A percentile compares a stretch with the other conserved stretches of the same genome.
Conservation (phyloP, 257 asterid genomes). For the Nyctanthes arbortristis region DNA sequence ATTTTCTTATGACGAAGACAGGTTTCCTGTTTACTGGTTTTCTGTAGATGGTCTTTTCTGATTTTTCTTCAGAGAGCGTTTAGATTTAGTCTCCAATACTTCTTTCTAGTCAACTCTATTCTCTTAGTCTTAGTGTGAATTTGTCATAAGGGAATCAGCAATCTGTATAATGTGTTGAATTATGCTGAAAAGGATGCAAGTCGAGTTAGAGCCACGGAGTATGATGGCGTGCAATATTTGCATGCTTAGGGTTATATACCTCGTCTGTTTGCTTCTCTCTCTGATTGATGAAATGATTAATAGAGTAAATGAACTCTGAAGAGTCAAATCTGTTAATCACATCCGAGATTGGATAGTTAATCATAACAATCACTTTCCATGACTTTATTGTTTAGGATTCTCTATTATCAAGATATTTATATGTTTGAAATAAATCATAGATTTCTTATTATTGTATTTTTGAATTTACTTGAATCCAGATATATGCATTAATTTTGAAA, state of each 20-base stretch:
- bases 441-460: neutral
- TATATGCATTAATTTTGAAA: neutral
- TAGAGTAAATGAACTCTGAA: neutral
- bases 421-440: neutral
- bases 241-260: neutral
- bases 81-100: no score
- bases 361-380: neutral
- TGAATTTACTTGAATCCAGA: neutral
- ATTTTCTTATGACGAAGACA: neutral
- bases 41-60: neutral
- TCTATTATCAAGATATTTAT: neutral
- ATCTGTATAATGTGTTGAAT: neutral
- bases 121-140: neutral
- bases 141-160: neutral
- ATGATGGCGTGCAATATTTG: neutral
- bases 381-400: neutral
- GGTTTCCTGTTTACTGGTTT: neutral
- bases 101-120: no score
- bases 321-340: neutral
- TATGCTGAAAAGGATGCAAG: neutral
- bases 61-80: no score
- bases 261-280: neutral
- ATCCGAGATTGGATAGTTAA: neutral
- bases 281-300: neutral
- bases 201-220: neutral